phyloP scores from a whole-genome alignment of 495 filamentous ascomycete species.

The Penicillium pulvis region DNA sequence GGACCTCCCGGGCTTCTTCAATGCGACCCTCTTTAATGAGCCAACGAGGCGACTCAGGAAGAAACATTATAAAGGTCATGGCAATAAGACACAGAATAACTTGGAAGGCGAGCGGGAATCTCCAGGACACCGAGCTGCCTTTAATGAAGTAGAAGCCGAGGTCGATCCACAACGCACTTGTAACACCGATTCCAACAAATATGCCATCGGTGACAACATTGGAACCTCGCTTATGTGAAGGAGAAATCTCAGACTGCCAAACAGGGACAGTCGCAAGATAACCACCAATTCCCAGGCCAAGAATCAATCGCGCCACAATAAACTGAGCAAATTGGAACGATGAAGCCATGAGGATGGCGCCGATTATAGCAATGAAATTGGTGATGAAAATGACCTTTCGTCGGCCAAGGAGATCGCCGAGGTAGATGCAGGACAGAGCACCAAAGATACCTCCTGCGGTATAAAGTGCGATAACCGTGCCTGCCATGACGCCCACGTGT shows the following conservation, averaged over 20 bases:
- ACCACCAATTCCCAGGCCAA: constrained; percentile 64
- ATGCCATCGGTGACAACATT: constrained; percentile 68
- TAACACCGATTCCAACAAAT: constrained; percentile 65
- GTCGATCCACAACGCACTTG: constrained; percentile 70
- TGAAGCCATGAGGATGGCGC: constrained; percentile 46
- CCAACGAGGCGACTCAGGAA: constrained; percentile 64
- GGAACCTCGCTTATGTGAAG: constrained; percentile 60
- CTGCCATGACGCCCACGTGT: constrained; percentile 12
- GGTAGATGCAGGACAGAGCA: constrained; percentile 35
- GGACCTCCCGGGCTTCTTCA: constrained; percentile 56
- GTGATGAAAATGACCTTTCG: constrained; percentile 35
- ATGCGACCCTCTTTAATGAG: constrained; percentile 54
- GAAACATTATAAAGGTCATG: constrained; percentile 47
- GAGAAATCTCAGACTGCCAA: constrained; percentile 64
- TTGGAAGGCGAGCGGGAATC: constrained; percentile 68
- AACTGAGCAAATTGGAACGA: constrained; percentile 37
- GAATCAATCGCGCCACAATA: constrained; percentile 54
- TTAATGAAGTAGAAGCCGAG: constrained; percentile 57
- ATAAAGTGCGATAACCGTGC: constrained; percentile 39
- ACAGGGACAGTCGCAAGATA: constrained; percentile 66
- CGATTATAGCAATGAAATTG: constrained; percentile 37
- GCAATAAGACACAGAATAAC: constrained; percentile 58
- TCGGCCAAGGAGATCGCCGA: constrained; percentile 38
- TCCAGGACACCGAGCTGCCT: constrained; percentile 56
- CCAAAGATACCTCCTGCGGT: constrained; percentile 43